These are phyloP conservation scores for Botrytis fabae DNA, from an alignment of 2,329 filamentous ascomycete species.

Conservation along the genomic window DNA sequence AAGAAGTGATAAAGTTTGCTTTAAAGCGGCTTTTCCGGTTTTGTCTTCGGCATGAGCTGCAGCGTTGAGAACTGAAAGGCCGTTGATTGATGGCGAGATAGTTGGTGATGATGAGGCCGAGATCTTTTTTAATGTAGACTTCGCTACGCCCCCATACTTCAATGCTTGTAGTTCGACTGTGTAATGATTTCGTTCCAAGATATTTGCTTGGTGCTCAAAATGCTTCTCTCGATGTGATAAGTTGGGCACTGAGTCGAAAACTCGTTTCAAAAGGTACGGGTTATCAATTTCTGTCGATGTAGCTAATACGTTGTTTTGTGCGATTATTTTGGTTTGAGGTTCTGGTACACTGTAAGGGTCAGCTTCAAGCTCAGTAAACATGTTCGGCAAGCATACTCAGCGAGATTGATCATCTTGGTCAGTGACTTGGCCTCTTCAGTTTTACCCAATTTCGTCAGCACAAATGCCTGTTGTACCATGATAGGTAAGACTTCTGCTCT, in stretches of 20 bases:
- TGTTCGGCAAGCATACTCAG: constrained; percentile 53
- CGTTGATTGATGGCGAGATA: constrained; percentile 52
- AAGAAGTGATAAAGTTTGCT: constrained; percentile 66
- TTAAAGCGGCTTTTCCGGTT: constrained; percentile 67
- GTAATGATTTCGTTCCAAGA: constrained; percentile 62
- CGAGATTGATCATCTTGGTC: constrained; percentile 59
- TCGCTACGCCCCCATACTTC: constrained; percentile 64
- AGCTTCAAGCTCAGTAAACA: constrained; percentile 32
- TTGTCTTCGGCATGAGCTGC: constrained; percentile 69
- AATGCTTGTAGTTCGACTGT: constrained; percentile 64
- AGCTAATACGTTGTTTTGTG: constrained; percentile 62
- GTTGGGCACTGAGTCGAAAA: constrained; percentile 56
- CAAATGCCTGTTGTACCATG: constrained; percentile 72
- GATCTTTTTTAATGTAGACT: constrained; percentile 48
- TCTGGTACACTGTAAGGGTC: constrained; percentile 60
- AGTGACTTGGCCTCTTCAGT: constrained; percentile 63
- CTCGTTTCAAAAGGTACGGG: constrained; percentile 66
- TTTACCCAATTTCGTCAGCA: constrained; percentile 66
- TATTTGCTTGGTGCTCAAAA: constrained; percentile 69
- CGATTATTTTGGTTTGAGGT: constrained; percentile 63
- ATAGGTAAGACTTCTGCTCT: constrained; percentile 73
- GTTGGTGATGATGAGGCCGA: constrained; percentile 50
- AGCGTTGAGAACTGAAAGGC: constrained; percentile 65
- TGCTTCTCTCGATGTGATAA: constrained; percentile 60
- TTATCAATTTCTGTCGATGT: constrained; percentile 53